phyloP scores from a whole-genome alignment of 2,329 filamentous ascomycete species.

The Trichoderma harzianum region DNA sequence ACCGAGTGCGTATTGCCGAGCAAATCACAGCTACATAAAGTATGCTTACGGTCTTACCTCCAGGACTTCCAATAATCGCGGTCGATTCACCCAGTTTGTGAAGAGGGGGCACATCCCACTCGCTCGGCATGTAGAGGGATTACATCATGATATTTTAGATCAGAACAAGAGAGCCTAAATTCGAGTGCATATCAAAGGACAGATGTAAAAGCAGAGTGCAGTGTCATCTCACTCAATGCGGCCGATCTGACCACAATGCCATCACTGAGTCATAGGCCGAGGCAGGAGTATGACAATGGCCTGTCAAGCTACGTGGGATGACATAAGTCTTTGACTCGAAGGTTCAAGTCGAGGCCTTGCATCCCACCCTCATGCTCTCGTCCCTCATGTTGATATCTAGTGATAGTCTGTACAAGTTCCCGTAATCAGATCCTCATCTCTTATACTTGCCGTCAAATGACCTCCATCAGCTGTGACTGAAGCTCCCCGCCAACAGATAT shows the following conservation, averaged over 20 bases:
- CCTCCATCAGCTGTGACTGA: background rate
- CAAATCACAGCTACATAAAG: background rate
- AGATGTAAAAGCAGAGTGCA: background rate
- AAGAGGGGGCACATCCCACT: background rate
- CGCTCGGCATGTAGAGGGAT: background rate
- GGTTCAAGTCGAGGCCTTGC: background rate
- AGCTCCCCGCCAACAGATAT: background rate
- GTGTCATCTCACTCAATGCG: background rate
- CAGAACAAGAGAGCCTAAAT: background rate
- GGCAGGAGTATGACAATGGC: background rate
- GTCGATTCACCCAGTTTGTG: background rate
- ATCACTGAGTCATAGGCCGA: background rate
- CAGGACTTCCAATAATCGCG: no score
- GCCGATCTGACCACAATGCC: rapidly evolving
- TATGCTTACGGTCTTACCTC: background rate
- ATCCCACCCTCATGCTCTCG: background rate
- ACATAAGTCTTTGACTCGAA: background rate
- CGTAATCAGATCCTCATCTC: background rate
- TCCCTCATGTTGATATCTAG: background rate
- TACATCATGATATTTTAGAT: background rate
- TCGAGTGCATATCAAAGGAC: background rate
- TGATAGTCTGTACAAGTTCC: background rate
- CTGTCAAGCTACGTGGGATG: background rate
- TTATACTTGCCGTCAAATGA: background rate
- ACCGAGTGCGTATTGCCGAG: background rate